These are phyloP conservation scores for Calonectria pseudoturangicola DNA, from an alignment of 2,329 filamentous ascomycete species.

Conservation along the genomic window DNA sequence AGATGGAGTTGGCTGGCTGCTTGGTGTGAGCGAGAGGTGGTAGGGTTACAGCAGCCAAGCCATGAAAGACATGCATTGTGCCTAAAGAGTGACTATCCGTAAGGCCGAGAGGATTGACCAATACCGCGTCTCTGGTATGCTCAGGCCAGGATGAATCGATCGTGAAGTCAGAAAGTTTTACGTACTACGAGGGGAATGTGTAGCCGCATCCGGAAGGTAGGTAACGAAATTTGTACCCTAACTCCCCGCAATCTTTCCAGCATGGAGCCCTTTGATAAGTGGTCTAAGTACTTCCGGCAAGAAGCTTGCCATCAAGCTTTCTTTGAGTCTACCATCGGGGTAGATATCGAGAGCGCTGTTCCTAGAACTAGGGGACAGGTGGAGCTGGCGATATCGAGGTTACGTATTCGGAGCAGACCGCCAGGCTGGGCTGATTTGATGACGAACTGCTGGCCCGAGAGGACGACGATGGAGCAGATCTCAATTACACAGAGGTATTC, in stretches of 20 bases:
- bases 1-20: conserved; percentile 29
- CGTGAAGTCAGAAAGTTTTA: conserved; percentile 9
- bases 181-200: conserved; percentile 6
- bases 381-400: not conserved
- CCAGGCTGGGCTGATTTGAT: conserved; percentile 4
- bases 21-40: conserved; percentile 31
- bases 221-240: not conserved
- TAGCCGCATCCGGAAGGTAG: conserved; percentile 37
- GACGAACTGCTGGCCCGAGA: conserved; percentile 20
- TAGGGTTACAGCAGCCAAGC: conserved; percentile 35
- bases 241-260: conserved; percentile 1
- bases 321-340: not conserved
- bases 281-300: not conserved
- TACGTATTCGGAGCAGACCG: not conserved
- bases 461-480: conserved; percentile 28
- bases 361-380: not conserved
- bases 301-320: conserved; percentile 7
- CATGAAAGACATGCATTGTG: conserved; percentile 41
- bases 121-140: conserved; percentile 9
- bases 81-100: conserved; percentile 47
- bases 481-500: not conserved
- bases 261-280: not conserved
- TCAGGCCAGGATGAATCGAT: conserved; percentile 37
- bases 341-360: not conserved
- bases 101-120: conserved; percentile 31